These are phyloP conservation scores for Xylaria sp. DNA, from an alignment of 2,329 filamentous ascomycete genomes.

Conservation along the genomic window DNA sequence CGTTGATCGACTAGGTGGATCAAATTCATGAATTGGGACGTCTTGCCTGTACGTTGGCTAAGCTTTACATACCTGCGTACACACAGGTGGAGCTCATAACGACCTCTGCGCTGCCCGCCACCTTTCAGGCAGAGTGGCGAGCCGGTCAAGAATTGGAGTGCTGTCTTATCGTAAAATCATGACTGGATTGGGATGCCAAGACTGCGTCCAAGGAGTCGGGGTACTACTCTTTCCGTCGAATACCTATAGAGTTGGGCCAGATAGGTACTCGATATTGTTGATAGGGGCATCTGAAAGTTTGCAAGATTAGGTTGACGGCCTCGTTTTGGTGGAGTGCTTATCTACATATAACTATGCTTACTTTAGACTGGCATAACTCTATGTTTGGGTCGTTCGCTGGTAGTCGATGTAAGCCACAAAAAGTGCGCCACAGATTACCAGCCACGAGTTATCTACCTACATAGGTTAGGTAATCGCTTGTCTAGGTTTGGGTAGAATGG, in stretches of 20 bases:
- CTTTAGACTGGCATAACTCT: too few relatives aligned
- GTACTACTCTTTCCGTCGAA: background rate
- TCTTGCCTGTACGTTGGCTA: background rate
- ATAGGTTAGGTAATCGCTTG: background rate
- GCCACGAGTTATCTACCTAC: background rate
- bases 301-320: background rate
- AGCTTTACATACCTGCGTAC: background rate
- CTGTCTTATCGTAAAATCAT: background rate
- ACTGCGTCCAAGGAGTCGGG: background rate
- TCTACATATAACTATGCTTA: background rate
- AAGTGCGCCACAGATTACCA: background rate
- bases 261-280: background rate
- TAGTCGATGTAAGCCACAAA: background rate
- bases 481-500: constrained; percentile 6
- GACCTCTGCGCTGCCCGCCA: background rate
- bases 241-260: background rate
- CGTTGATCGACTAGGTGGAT: background rate
- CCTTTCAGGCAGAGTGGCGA: background rate
- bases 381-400: too few relatives aligned
- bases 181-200: background rate
- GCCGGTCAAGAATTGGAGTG: background rate
- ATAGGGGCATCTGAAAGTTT: background rate
- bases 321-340: background rate
- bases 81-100: constrained; percentile 2
- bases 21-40: background rate